Conservation (phyloP, 129 eudicot species). For the Oenanthe sinensis region DNA sequence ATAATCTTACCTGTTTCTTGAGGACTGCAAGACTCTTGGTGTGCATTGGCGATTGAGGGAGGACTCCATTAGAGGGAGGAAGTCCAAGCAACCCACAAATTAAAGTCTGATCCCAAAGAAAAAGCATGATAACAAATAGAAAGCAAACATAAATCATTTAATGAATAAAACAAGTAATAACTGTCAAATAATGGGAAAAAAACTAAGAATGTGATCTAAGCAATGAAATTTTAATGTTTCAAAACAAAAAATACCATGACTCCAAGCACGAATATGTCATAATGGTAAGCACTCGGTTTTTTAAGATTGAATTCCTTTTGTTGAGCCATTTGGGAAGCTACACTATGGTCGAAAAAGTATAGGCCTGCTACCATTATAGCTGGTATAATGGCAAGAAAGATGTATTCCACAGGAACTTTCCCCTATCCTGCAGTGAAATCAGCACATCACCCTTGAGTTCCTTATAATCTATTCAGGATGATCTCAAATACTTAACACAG, state of each 20-base stretch:
- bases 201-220: not conserved
- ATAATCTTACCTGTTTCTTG: slow-evolving; percentile 57
- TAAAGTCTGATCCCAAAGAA: slow-evolving; percentile 50
- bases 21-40: slow-evolving; percentile 80
- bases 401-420: slow-evolving; percentile 55
- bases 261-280: slow-evolving; percentile 78
- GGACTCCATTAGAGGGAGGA: slow-evolving; percentile 91
- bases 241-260: slow-evolving; percentile 51
- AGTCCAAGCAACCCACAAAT: slow-evolving; percentile 86
- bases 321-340: slow-evolving; percentile 95
- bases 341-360: slow-evolving; percentile 97
- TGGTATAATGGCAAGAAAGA: slow-evolving; percentile 74
- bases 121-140: not conserved
- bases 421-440: slow-evolving; percentile 62
- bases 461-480: slow-evolving; percentile 4
- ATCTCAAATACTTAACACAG: not conserved
- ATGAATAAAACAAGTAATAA: not conserved
- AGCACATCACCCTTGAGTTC: not conserved
- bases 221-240: not conserved
- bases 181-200: not conserved
- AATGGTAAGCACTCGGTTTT: slow-evolving; percentile 88
- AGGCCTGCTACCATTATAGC: slow-evolving; percentile 91
- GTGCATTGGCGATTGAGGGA: slow-evolving; percentile 93
- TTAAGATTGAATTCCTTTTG: slow-evolving; percentile 85
- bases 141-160: not conserved